These are phyloP conservation scores for Tardiomyces blankii DNA, from an alignment of 1,139 yeast species.

Conservation along the genomic window DNA sequence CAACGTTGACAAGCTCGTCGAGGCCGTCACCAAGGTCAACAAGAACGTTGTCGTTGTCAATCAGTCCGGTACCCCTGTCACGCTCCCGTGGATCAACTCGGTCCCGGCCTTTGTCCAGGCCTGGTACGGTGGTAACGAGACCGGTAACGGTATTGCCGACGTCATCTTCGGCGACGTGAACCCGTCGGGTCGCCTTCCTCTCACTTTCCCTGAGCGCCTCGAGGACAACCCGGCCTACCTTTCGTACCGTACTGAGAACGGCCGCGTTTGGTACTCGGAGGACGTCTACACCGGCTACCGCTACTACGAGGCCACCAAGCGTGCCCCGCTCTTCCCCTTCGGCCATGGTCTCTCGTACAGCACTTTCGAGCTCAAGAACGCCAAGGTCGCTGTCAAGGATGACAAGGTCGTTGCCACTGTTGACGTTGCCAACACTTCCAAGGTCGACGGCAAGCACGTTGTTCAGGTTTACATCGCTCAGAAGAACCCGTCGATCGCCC, in stretches of 20 bases:
- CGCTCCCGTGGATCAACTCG: conserved; percentile 43
- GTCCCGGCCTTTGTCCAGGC: conserved; percentile 42
- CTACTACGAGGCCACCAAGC: conserved; percentile 41
- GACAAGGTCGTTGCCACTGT: conserved; percentile 29
- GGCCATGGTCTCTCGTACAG: conserved; percentile 54
- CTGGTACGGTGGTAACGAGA: conserved; percentile 38
- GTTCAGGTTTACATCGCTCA: conserved; percentile 38
- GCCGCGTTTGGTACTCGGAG: conserved; percentile 44
- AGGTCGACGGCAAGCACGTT: conserved; percentile 33
- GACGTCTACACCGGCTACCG: conserved; percentile 53
- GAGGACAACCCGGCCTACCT: conserved; percentile 41
- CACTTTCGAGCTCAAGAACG: conserved; percentile 27
- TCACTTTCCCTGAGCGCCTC: conserved; percentile 41
- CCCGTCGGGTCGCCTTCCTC: conserved; percentile 53
- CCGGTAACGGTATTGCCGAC: conserved; percentile 45
- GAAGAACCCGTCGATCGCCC: conserved; percentile 30
- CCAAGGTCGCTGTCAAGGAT: conserved; percentile 18
- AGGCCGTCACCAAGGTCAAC: conserved; percentile 36
- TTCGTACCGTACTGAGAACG: conserved; percentile 35
- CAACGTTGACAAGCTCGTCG: conserved; percentile 35
- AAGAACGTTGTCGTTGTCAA: conserved; percentile 43
- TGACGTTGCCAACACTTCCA: conserved; percentile 35
- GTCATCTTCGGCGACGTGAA: conserved; percentile 51
- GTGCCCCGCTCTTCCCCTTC: conserved; percentile 43
- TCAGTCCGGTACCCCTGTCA: conserved; percentile 55